Base-by-base conservation (phyloP, 2,329 filamentous ascomycete species). In the Fusarium avenaceum region DNA sequence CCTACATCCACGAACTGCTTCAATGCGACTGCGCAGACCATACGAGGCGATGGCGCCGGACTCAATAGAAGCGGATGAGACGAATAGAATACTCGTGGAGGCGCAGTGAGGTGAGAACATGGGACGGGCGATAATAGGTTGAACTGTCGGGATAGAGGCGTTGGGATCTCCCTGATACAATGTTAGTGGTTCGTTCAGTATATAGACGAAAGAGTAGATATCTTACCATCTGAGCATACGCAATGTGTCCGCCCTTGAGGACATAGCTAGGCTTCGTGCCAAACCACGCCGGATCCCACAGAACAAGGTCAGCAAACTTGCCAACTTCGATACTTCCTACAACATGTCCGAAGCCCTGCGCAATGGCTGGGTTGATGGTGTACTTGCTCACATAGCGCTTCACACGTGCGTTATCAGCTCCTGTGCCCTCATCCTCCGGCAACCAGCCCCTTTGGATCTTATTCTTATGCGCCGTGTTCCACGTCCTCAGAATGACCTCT, bases 401-500 rank as follows among this genome's bases (percentile, higher is more conserved):
- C 8, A 97, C 95, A 40, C 95, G 85, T 81, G 93, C 94, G 78
- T 98, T 98, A 76, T 98, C 95, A 0, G 92, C 93, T 13, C 84
- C 90, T 0, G 92, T 90, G 22, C 87, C 92, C 67, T 90, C 85
- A 74, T 98, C 95, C 81, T 97, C 92, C 8, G 87, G 83, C 28
- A 98, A 80, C 1, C 80, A 76, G 0, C 95, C 95, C 10, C 94
- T 87, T 80, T 97, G 94, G 19, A 90, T 77, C 80, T 97, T 97
- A 78, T 98, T 98, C 87, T 97, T 97, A 81, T 97, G 93, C 1
- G 95, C 95, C 4, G 95, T 98, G 80, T 97, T 94, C 95, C 95
- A 98, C 0, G 95, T 97, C 14, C 95, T 88, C 24, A 96, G 84
- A 63, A 98, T 89, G 54, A 98, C 95, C 82, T 98, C 95, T 68